Percentiles rank a stretch among this genome's conserved stretches.
Conservation (phyloP, 768 basidiomycete species). For the Auricularia cornea region DNA sequence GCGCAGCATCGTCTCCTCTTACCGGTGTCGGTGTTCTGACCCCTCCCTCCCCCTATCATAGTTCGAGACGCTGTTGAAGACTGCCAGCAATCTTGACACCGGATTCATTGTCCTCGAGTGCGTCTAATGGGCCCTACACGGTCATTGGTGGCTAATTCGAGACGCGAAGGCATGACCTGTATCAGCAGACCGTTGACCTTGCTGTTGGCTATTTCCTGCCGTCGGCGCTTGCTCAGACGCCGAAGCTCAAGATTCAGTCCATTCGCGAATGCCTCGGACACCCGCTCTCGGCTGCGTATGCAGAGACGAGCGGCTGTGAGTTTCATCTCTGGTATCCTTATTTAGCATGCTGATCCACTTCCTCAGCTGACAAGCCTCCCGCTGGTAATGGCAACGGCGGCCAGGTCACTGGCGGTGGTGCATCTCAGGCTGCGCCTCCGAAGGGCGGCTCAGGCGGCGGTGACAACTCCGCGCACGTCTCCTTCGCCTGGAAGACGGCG, state of each 20-base stretch:
- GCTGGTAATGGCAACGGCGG: not conserved
- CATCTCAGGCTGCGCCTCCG: not conserved
- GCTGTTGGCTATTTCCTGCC: slow-evolving; percentile 37
- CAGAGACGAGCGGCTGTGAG: slow-evolving; percentile 30
- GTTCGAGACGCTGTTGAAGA: not conserved
- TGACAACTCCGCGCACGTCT: not conserved
- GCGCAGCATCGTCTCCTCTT: not conserved
- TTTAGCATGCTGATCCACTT: not conserved
- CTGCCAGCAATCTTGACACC: slow-evolving; percentile 22
- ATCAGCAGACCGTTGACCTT: slow-evolving; percentile 37
- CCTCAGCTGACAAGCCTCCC: not conserved
- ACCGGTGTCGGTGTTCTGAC: not conserved
- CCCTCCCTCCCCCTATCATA: too few relatives aligned
- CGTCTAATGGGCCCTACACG: slow-evolving; percentile 5
- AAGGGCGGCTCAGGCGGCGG: not conserved
- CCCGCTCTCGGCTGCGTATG: slow-evolving; percentile 28
- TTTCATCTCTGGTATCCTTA: too few relatives aligned
- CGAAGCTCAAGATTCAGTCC: slow-evolving; percentile 29
- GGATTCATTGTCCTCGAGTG: slow-evolving; percentile 40
- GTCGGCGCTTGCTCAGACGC: slow-evolving; percentile 26
- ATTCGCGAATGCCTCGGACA: slow-evolving; percentile 33
- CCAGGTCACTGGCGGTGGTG: not conserved
- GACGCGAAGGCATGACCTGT: slow-evolving; percentile 24
- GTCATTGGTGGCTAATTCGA: not conserved
- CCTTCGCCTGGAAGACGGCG: not conserved